Percentiles rank a stretch among this genome's conserved stretches.
phyloP scores from a whole-genome alignment of 352 stramenopile species.

The Phytophthora sp. region DNA sequence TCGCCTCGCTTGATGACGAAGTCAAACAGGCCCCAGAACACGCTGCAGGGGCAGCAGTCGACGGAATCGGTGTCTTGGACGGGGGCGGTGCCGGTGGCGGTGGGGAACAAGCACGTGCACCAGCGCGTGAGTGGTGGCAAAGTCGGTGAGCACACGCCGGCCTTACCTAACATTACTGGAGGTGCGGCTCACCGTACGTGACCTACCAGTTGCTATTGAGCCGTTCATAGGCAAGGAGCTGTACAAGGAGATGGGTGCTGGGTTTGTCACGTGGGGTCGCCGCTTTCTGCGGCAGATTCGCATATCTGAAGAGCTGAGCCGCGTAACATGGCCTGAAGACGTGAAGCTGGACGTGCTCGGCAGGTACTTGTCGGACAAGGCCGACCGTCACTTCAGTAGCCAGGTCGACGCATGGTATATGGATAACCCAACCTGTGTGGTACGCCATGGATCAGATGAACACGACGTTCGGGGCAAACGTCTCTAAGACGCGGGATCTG shows the following conservation, averaged over 20 bases:
- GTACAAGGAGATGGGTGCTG: neutral
- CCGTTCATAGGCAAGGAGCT: no score
- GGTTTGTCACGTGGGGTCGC: neutral
- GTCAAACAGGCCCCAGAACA: no score
- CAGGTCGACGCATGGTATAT: conserved; percentile 5
- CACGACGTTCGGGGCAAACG: neutral
- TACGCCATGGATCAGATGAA: conserved; percentile 12
- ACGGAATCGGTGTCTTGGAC: no score
- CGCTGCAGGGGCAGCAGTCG: no score
- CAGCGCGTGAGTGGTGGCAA: no score
- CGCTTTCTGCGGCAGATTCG: neutral
- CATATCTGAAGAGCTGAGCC: neutral
- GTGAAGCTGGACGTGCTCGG: conserved; percentile 1
- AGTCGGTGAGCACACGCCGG: no score
- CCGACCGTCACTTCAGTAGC: neutral
- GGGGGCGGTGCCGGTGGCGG: no score
- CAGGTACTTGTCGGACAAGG: neutral
- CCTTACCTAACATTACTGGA: no score
- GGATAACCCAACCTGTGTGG: conserved; percentile 8
- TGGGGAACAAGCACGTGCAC: no score
- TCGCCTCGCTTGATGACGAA: no score
- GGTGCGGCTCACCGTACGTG: no score
- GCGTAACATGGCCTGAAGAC: neutral
- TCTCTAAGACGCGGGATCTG: conserved; percentile 1
- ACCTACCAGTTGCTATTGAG: no score